phyloP scores from a whole-genome alignment of 1,284 basidiomycete genomes.

The Cystobasidiaceae sp. region DNA sequence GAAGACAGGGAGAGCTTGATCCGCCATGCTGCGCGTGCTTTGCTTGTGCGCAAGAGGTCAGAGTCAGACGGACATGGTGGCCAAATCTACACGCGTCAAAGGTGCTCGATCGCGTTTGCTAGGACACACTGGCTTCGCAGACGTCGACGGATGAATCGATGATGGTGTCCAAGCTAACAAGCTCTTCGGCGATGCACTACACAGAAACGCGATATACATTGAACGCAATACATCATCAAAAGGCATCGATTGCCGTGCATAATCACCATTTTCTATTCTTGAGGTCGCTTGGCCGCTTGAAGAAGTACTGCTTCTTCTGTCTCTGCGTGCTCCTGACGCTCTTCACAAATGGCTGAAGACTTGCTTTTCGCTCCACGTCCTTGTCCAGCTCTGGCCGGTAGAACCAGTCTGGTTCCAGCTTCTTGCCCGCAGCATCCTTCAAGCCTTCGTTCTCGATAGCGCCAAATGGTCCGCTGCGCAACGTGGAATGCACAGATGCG shows the following conservation, averaged over 20 bases:
- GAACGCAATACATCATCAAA: no score
- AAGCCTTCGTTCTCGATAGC: constrained; percentile 21
- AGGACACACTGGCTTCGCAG: no score
- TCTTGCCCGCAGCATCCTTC: constrained; percentile 32
- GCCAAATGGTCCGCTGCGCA: constrained; percentile 32
- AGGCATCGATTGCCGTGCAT: no score
- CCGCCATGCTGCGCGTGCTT: constrained; percentile 24
- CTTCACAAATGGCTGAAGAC: constrained; percentile 31
- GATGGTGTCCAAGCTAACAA: no score
- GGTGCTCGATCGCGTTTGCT: no score
- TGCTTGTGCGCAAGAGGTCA: no score
- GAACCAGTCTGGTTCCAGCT: constrained; percentile 24
- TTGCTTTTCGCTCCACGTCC: constrained; percentile 8
- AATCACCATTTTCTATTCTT: constrained; percentile 12
- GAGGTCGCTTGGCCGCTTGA: constrained; percentile 14
- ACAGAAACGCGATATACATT: no score
- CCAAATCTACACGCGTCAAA: no score
- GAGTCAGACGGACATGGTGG: no score
- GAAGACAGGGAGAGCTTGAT: constrained; percentile 7
- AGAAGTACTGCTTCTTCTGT: constrained; percentile 28
- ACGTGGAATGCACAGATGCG: neutral
- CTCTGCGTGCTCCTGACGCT: constrained; percentile 17
- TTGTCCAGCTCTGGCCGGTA: constrained; percentile 24
- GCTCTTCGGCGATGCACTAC: no score
- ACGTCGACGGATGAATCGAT: no score